Evolutionary conservation across 352 stramenopile species (phyloP).

Genomic region (Phytophthora syringae): DNA sequence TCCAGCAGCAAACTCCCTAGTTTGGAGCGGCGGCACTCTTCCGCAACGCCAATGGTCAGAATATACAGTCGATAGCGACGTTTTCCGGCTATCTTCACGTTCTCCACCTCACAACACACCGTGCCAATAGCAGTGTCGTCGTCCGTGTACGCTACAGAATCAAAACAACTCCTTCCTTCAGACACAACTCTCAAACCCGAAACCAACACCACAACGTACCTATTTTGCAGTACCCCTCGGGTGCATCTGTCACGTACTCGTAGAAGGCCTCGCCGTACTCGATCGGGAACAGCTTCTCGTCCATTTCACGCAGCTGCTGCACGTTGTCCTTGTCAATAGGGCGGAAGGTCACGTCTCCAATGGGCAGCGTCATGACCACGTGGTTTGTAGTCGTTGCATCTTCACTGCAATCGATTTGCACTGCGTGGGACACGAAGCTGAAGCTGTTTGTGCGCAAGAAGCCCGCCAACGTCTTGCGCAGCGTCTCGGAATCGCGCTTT

Average conservation of each 20-base stretch:
- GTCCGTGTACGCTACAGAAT: constrained; percentile 68
- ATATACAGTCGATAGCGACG: constrained; percentile 59
- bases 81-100: constrained; percentile 28
- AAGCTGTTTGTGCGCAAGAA: constrained; percentile 56
- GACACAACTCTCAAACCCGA: not conserved
- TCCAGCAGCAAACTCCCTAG: constrained; percentile 50
- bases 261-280: constrained; percentile 94
- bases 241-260: constrained; percentile 77
- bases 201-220: constrained; percentile 34
- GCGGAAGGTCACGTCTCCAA: constrained; percentile 46
- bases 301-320: constrained; percentile 87
- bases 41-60: constrained; percentile 93
- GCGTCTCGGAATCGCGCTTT: constrained; percentile 45
- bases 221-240: constrained; percentile 60
- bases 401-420: constrained; percentile 49
- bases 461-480: constrained; percentile 43
- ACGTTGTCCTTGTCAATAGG: constrained; percentile 68
- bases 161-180: not conserved
- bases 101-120: constrained; percentile 90
- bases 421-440: constrained; percentile 51
- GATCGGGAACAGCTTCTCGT: constrained; percentile 91
- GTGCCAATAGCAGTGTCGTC: constrained; percentile 77
- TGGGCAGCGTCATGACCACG: constrained; percentile 2
- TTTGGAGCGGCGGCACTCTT: constrained; percentile 79
- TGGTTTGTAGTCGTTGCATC: not conserved